Percentiles rank a stretch among this genome's conserved stretches.
Conservation (phyloP, 164 flowering plant species). For the Macadamia tetraphylla region DNA sequence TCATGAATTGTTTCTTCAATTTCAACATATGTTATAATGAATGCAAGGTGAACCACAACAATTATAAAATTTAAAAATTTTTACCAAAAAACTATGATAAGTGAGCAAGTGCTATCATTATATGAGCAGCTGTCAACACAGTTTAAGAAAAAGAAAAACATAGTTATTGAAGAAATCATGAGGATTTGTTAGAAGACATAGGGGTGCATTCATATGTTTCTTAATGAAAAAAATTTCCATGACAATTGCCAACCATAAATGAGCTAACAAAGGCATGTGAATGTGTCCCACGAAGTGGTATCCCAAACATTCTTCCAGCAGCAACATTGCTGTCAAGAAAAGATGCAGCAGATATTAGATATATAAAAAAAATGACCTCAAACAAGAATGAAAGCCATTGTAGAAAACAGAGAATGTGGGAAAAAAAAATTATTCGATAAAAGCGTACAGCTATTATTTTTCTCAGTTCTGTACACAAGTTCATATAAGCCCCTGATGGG, state of each 20-base stretch:
- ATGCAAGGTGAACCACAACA: too few relatives aligned
- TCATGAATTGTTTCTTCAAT: too few relatives aligned
- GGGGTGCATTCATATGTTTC: background rate
- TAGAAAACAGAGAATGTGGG: background rate
- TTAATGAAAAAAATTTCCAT: background rate
- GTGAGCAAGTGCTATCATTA: background rate
- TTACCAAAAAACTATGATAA: background rate
- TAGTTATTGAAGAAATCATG: background rate
- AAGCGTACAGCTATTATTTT: background rate
- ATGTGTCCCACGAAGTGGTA: slow-evolving; percentile 97
- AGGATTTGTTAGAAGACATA: background rate
- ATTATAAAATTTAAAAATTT: background rate
- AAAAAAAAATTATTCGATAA: background rate
- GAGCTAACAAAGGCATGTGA: slow-evolving; percentile 99
- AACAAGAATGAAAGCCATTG: background rate
- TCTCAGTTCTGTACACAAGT: background rate
- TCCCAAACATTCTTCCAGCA: slow-evolving; percentile 92
- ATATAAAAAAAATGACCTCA: background rate
- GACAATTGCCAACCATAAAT: slow-evolving; percentile 60
- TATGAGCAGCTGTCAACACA: background rate
- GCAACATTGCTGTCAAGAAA: slow-evolving; percentile 72
- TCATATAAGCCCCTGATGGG: too few relatives aligned
- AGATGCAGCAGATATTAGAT: background rate
- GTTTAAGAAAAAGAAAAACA: background rate
- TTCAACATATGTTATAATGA: too few relatives aligned